phyloP scores from a whole-genome alignment of 768 basidiomycete genomes.

The Leccinum subgranulosum region DNA sequence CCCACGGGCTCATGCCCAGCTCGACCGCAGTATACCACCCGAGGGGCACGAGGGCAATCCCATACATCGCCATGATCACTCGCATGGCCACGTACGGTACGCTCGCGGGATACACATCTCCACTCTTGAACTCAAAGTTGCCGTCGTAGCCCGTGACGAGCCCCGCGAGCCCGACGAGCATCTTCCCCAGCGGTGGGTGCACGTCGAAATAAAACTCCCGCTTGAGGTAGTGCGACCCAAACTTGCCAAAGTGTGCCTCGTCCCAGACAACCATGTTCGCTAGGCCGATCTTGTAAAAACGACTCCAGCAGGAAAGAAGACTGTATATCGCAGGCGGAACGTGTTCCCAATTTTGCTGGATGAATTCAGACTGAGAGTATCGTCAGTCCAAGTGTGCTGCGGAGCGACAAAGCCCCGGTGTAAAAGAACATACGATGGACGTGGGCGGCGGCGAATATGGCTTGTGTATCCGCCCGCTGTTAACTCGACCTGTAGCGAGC shows the following conservation, averaged over 20 bases:
- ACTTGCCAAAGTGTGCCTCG: conserved; percentile 99
- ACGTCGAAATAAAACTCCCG: conserved; percentile 99
- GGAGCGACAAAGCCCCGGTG: neutral
- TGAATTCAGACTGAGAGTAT: conserved; percentile 59
- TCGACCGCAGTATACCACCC: conserved; percentile 97
- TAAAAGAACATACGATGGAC: conserved; percentile 46
- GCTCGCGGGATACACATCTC: conserved; percentile 72
- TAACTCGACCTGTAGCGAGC: conserved; percentile 37
- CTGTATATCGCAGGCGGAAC: conserved; percentile 84
- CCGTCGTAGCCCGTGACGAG: conserved; percentile 91
- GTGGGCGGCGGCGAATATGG: conserved; percentile 64
- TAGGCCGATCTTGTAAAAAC: conserved; percentile 89
- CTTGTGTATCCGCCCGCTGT: conserved; percentile 61
- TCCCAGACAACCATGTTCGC: conserved; percentile 93
- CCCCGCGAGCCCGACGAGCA: conserved; percentile 95
- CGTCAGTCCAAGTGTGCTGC: conserved; percentile 8
- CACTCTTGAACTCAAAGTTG: conserved; percentile 91
- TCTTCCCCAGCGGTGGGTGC: conserved; percentile 97
- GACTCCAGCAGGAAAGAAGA: conserved; percentile 90
- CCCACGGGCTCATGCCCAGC: conserved; percentile 85
- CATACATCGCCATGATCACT: conserved; percentile 91
- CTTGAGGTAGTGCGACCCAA: conserved; percentile 97
- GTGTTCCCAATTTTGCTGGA: conserved; percentile 77
- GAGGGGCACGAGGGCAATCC: conserved; percentile 92
- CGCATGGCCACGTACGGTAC: conserved; percentile 96